Conservation (phyloP, 2,329 filamentous ascomycete genomes). For the Alternaria gansuensis region DNA sequence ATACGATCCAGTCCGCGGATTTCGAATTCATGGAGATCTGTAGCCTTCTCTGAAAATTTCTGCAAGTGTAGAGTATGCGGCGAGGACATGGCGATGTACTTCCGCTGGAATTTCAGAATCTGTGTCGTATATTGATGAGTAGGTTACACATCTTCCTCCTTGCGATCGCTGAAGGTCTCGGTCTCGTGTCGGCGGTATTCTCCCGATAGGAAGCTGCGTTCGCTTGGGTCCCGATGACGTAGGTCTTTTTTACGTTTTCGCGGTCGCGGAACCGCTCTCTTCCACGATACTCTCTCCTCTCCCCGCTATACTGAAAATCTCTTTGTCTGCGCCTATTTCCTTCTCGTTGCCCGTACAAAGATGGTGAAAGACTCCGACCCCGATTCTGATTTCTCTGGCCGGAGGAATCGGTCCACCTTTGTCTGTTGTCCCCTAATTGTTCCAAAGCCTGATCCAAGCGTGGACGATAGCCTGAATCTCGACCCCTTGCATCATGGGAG, state of each 20-base stretch:
- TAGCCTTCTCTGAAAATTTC: not conserved
- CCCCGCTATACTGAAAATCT: not conserved
- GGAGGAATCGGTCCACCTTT: not conserved
- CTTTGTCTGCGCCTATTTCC: not conserved
- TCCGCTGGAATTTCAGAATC: not conserved
- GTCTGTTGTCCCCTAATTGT: not conserved
- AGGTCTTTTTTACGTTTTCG: not conserved
- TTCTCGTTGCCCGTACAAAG: not conserved
- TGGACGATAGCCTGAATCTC: not conserved
- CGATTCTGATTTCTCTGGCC: not conserved
- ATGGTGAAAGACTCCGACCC: not conserved
- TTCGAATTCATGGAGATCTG: not conserved
- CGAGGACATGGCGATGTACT: not conserved
- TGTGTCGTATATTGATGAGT: not conserved
- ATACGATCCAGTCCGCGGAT: not conserved
- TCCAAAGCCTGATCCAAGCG: not conserved
- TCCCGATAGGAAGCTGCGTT: not conserved
- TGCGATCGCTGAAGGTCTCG: not conserved
- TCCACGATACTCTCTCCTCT: not conserved
- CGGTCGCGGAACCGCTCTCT: not conserved
- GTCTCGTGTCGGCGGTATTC: not conserved
- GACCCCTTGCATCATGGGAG: too few species aligned
- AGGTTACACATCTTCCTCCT: fast-evolving
- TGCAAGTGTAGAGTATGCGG: not conserved
- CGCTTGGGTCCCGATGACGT: not conserved